Percentiles rank a stretch among this genome's conserved stretches.
Evolutionary conservation across 805 yeast genomes (phyloP).

Genomic region (Starmerella apis): DNA sequence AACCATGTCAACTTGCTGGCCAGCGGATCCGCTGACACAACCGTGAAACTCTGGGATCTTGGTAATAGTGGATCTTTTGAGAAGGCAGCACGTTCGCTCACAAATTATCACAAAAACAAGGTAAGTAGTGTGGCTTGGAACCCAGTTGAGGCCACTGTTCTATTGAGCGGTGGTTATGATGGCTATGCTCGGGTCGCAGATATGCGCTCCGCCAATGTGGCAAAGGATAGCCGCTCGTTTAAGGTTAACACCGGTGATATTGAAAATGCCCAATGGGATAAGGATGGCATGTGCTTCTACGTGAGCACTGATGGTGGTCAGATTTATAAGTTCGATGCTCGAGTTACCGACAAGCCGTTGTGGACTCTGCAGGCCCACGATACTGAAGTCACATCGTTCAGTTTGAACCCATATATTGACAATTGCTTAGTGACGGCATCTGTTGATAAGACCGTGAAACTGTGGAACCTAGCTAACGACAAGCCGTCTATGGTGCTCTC

Average conservation of each 20-base stretch:
- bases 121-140: constrained; percentile 89
- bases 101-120: constrained; percentile 60
- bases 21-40: constrained; percentile 89
- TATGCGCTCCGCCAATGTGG: constrained; percentile 60
- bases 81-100: constrained; percentile 67
- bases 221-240: constrained; percentile 48
- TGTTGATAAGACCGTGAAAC: constrained; percentile 71
- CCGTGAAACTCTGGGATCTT: constrained; percentile 93
- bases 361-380: constrained; percentile 98
- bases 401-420: constrained; percentile 53
- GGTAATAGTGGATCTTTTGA: constrained; percentile 37
- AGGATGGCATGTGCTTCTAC: constrained; percentile 45
- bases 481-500: constrained; percentile 79
- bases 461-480: constrained; percentile 65
- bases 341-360: constrained; percentile 52
- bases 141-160: constrained; percentile 37
- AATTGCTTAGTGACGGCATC: constrained; percentile 80
- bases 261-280: constrained; percentile 68
- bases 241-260: constrained; percentile 60
- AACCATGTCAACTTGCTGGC: constrained; percentile 76
- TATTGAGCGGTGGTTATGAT: constrained; percentile 91
- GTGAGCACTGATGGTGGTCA: constrained; percentile 90
- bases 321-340: constrained; percentile 78
- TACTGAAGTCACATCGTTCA: constrained; percentile 77
- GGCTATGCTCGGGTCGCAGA: constrained; percentile 63